Evolutionary conservation across 768 basidiomycete species (phyloP), one percentile per base, ranked within the genome.

Genomic region (Pleurotus tuoliensis): DNA sequence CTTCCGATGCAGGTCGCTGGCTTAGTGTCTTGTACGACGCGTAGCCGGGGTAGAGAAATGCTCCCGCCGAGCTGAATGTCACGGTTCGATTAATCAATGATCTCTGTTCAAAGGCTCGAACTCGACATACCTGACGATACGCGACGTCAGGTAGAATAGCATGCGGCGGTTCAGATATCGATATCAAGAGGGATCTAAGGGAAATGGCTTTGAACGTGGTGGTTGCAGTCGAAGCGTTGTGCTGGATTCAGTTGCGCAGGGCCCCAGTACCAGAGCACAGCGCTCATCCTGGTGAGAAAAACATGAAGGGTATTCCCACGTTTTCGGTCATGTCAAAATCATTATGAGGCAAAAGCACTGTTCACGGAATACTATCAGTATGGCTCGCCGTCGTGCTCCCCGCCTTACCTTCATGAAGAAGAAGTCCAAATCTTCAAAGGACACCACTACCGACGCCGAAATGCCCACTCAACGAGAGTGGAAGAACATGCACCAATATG

Each of bases 21-120:
- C 89, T 88, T 30, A 98, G 82, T 0, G 91, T 86, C 76, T 98
- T 98, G 77, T 95, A 98, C n/a, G 92, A 94, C 27, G 93, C 91
- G 73, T 98, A 98, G 20, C 89, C 90, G 0, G 94, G 94, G 69
- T 98, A 96, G 40, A 95, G 80, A 71, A 93, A 95, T 16, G 87
- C 91, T 4, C 77, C 78, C 37, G 81, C 70, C n/a, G 87, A 86
- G 68, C 89, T 90, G 61, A 6, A 58, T 3, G 41, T 24, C 16
- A 25, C 55, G 37, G 44, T 18, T 8, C 25, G 24, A 30, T 15
- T 55, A 18, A 45, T 51, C 15, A 49, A 11, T 18, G 46, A 58
- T 37, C 41, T 20, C 20, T 55, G 47, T 22, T 16, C 3, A 41
- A 8, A 38, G 49, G 45, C 20, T 9, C 30, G 37, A 22, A 24